Percentiles rank a stretch among this genome's conserved stretches.
Conservation (phyloP, 2,329 filamentous ascomycete species). For the Decorospora gaudefroyi region DNA sequence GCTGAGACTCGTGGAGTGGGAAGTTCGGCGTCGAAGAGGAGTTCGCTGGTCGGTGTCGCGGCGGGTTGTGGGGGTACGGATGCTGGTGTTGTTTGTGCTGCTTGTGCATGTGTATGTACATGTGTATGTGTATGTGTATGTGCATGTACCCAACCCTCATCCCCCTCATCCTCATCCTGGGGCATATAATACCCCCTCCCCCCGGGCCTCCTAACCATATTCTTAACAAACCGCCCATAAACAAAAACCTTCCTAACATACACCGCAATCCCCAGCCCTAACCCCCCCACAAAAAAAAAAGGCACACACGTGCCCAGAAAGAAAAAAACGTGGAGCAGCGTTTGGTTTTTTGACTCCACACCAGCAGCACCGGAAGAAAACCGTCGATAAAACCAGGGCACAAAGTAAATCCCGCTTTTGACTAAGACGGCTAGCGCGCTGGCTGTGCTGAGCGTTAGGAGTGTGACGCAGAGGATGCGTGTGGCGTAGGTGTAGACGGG, state of each 20-base stretch:
- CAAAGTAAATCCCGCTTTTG: background rate
- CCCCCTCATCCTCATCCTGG: background rate
- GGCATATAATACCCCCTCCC: slow-evolving; percentile 12
- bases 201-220: background rate
- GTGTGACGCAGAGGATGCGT: background rate
- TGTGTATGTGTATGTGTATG: too few species aligned
- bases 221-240: slow-evolving; percentile 9
- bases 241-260: slow-evolving; percentile 8
- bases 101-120: too few species aligned
- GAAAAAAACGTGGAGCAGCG: background rate
- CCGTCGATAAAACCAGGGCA: slow-evolving; percentile 13
- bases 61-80: too few species aligned
- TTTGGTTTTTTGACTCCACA: too few species aligned
- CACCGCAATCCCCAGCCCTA: slow-evolving; percentile 1
- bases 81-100: too few species aligned
- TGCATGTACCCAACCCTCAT: background rate
- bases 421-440: slow-evolving; percentile 6
- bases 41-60: too few species aligned
- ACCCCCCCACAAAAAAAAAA: slow-evolving; percentile 1
- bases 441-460: slow-evolving; percentile 6
- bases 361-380: too few species aligned
- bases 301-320: slow-evolving; percentile 11
- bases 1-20: background rate
- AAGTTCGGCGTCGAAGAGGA: too few species aligned
- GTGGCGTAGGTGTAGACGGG: background rate